phyloP scores from a whole-genome alignment of 345 rosid genomes.

The Luvunga scandens region DNA sequence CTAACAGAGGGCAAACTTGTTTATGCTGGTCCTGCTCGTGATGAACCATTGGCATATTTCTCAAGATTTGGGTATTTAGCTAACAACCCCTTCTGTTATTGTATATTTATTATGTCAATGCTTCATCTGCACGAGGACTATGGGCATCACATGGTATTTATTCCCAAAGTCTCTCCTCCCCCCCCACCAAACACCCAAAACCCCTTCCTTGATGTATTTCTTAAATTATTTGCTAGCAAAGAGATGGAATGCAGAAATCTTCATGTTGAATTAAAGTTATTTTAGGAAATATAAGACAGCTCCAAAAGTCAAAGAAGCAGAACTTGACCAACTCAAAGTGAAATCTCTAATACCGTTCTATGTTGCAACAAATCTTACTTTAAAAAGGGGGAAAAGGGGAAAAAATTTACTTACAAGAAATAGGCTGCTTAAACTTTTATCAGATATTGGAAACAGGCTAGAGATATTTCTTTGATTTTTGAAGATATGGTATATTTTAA shows the following conservation, averaged over 20 bases:
- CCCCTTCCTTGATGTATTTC: not conserved
- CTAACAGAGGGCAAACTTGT: conserved; percentile 76
- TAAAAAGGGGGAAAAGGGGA: not conserved
- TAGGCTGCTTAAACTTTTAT: not conserved
- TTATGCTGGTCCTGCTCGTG: conserved; percentile 85
- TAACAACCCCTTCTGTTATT: conserved; percentile 20
- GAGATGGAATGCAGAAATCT: not conserved
- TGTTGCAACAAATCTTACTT: not conserved
- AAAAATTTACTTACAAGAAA: not conserved
- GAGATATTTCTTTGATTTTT: not conserved
- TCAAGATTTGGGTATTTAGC: conserved; percentile 75
- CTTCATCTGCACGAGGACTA: not conserved
- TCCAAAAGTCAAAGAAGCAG: not conserved
- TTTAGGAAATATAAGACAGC: not conserved
- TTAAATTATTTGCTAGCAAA: not conserved
- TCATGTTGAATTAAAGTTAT: not conserved
- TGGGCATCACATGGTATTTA: conserved; percentile 2
- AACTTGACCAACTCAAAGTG: not conserved
- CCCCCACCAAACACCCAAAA: too few species aligned
- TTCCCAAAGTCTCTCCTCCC: not conserved
- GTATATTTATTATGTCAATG: not conserved
- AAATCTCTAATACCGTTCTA: not conserved
- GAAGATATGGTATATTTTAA: not conserved
- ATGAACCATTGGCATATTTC: conserved; percentile 74
- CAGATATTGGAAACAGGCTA: not conserved